Evolutionary conservation across 1,139 yeast genomes (phyloP), one percentile per base, ranked within the genome.

Genomic region (Pichia sp.): DNA sequence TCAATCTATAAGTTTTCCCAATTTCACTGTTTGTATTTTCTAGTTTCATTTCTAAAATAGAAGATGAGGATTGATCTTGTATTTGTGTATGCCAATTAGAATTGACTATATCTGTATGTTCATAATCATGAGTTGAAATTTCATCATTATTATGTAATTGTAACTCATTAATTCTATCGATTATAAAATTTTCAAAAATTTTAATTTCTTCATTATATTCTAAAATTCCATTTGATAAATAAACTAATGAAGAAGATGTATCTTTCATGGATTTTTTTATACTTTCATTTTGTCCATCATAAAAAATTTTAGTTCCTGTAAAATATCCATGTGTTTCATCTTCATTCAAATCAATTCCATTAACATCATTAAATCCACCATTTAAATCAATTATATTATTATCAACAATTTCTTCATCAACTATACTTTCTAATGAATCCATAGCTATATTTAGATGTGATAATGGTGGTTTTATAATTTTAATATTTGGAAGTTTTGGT

Each of bases 131-230:
- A n/a, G n/a, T n/a, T n/a, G n/a, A n/a, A n/a, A 31, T 25, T 5
- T 10, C 16, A 15, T 14, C 15, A 6, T 35, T 23, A 18, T 23
- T 22, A 13, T 9, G 13, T 15, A 23, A 24, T n/a, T 30, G 33
- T 3, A 43, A 20, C 23, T 40, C 35, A 11, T 39, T 43, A 8
- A 52, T 24, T 25, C 44, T 39, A 11, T 42, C 43, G 18, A 33
- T 43, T 7, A 51, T 45, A 46, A 41, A 66, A 46, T 38, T 53
- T 46, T 30, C 67, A 61, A 51, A 79, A 67, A 55, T 47, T 3
- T 34, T 25, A 10, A 48, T 41, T 14, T 48, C 51, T 20, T 42
- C 40, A 41, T 54, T 53, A 32, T 46, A 55, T 23, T 53, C 56
- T 24, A 45, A 37, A 8, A 55, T 34, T 1, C 55, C 52, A 37